Base-by-base conservation (phyloP, 257 asterid species). In the Plantago major region DNA sequence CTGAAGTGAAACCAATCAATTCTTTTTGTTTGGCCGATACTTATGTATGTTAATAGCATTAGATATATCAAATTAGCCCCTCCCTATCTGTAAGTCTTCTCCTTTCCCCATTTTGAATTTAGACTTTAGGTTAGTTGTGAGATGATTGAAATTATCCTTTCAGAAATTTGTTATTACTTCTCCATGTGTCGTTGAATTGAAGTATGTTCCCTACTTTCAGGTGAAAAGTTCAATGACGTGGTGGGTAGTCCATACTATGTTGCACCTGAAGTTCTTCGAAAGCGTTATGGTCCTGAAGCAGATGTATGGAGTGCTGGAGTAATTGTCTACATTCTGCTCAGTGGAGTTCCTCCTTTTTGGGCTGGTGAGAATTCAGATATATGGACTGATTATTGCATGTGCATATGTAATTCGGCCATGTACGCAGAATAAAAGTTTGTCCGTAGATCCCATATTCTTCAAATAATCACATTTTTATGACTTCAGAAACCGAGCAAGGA, bases 251-350 rank as follows among this genome's bases (percentile, higher is more conserved):
- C 98, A 54, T 90, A 90, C 56, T 90, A 90, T 60, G 98, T 90
- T 67, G 98, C 98, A 62, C 98, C 98, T 1, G 98, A 90, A 77
- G 91, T 90, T 79, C 95, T 90, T 66, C 71, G 75, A 61, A 90
- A 90, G 65, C 84, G 85, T 54, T 90, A 90, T 69, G 95, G 96
- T 69, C 89, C 91, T 26, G 98, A 88, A 76, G 89, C 98, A 53
- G 98, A 90, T 78, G 94, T 90, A 50, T 88, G 96, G 98, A 90
- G 96, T 74, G 98, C 96, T 49, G 98, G 98, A 65, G 98, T 90
- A 17, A 88, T 90, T 57, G 90, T 90, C 62, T 90, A 90, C 81
- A 90, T 90, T 67, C 79, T 90, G 73, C 83, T 90, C 40, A 87
- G 97, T 66, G 97, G 97, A 63, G 97, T 90, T 68, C 97, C 97